These are phyloP conservation scores for Penicillium sp. DNA, from an alignment of 2,329 filamentous ascomycete genomes.

Conservation along the genomic window DNA sequence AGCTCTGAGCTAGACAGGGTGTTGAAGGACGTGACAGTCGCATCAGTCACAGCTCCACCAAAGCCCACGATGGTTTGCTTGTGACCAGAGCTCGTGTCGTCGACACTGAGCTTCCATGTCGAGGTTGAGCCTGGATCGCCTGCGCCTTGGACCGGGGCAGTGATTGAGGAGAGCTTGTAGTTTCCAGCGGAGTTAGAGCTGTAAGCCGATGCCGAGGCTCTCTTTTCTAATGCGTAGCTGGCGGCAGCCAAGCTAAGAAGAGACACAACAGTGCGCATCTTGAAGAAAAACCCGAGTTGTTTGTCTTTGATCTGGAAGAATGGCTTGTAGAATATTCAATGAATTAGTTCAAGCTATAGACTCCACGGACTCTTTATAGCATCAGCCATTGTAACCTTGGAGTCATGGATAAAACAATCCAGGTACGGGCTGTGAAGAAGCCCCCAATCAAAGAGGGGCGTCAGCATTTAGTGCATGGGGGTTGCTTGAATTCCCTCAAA, in stretches of 20 bases:
- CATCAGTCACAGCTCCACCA: constrained; percentile 41
- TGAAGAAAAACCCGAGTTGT: not conserved
- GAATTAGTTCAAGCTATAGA: not conserved
- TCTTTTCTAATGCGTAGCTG: constrained; percentile 16
- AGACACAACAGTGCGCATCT: not conserved
- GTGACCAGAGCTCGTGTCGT: constrained; percentile 27
- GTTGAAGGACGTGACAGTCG: constrained; percentile 37
- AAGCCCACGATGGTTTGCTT: constrained; percentile 36
- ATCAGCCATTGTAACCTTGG: not conserved
- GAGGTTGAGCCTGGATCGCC: constrained; percentile 21
- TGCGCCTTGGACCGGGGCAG: constrained; percentile 18
- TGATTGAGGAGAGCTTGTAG: constrained; percentile 24
- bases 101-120: constrained; percentile 27
- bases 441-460: not conserved
- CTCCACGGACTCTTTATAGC: not conserved
- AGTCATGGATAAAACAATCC: not conserved
- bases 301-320: not conserved
- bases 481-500: not conserved
- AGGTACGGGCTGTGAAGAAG: not conserved
- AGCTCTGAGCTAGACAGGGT: constrained; percentile 28
- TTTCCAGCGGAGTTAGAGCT: constrained; percentile 27
- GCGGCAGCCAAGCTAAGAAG: constrained; percentile 13
- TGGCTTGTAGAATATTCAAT: not conserved
- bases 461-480: not conserved
- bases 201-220: constrained; percentile 25